Conservation (phyloP, 805 yeast genomes). For the Gaillardinia entomophila region DNA sequence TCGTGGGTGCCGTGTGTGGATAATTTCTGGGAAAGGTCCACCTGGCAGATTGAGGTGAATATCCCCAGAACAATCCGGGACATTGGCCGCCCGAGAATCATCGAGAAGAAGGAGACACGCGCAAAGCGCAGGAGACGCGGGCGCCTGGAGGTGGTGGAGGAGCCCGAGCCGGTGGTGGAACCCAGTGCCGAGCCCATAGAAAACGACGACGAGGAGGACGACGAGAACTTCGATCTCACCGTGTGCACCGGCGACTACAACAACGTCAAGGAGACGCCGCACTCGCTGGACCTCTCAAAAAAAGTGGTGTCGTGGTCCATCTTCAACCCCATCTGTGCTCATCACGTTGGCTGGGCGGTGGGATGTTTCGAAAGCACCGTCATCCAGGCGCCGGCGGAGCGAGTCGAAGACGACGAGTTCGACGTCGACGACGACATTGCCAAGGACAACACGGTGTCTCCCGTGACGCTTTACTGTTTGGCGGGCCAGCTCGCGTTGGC, state of each 20-base stretch:
- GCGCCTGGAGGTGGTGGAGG: slow-evolving; percentile 1
- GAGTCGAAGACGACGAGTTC: slow-evolving; percentile 23
- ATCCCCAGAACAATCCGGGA: slow-evolving; percentile 77
- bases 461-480: slow-evolving; percentile 54
- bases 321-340: slow-evolving; percentile 84
- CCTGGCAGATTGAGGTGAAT: slow-evolving; percentile 89
- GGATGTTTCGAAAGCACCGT: slow-evolving; percentile 76
- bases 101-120: slow-evolving; percentile 16
- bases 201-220: slow-evolving; percentile 43
- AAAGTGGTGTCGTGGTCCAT: slow-evolving; percentile 69
- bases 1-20: slow-evolving; percentile 99
- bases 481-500: slow-evolving; percentile 55
- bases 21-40: slow-evolving; percentile 76
- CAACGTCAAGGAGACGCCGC: slow-evolving; percentile 65
- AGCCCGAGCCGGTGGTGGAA: slow-evolving; percentile 17
- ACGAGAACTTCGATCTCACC: slow-evolving; percentile 44
- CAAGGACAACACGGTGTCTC: slow-evolving; percentile 22
- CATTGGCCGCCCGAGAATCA: slow-evolving; percentile 45
- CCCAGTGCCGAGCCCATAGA: slow-evolving; percentile 39
- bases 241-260: slow-evolving; percentile 70
- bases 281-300: slow-evolving; percentile 67
- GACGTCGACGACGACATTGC: slow-evolving; percentile 24
- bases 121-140: slow-evolving; percentile 3
- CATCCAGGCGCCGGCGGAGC: slow-evolving; percentile 37
- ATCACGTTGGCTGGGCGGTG: slow-evolving; percentile 90